These are phyloP conservation scores for Hydnomerulius pinastri DNA, from an alignment of 768 basidiomycete genomes.

Conservation along the genomic window DNA sequence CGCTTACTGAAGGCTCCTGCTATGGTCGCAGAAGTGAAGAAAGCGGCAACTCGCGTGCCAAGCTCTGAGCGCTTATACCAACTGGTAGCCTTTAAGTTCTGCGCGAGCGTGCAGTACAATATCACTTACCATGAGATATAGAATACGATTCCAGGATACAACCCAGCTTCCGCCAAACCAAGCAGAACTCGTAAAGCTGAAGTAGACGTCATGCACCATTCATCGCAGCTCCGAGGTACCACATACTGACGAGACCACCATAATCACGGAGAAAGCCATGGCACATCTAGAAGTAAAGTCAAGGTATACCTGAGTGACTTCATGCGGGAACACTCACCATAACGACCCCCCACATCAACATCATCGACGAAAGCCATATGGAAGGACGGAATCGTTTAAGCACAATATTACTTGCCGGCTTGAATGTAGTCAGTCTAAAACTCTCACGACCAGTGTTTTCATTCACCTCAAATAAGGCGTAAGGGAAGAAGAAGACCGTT, in stretches of 20 bases:
- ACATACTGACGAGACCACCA: conserved; percentile 60
- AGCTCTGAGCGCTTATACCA: conserved; percentile 84
- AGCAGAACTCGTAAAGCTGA: conserved; percentile 63
- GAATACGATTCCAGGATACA: conserved; percentile 58
- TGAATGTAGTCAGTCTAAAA: background rate
- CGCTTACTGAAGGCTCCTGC: conserved; percentile 72
- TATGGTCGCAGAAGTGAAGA: conserved; percentile 80
- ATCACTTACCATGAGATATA: conserved; percentile 56
- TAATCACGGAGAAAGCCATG: conserved; percentile 66
- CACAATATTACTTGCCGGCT: conserved; percentile 67
- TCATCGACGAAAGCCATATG: conserved; percentile 55
- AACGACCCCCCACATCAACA: conserved; percentile 42
- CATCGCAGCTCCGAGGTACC: background rate
- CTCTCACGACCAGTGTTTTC: background rate
- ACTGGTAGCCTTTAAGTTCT: conserved; percentile 32
- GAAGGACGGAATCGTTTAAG: conserved; percentile 63
- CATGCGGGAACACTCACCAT: conserved; percentile 36
- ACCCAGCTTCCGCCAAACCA: conserved; percentile 53
- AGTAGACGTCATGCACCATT: background rate
- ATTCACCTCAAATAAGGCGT: conserved; percentile 66
- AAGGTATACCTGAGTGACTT: background rate
- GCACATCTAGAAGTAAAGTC: conserved; percentile 43
- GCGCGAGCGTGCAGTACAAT: background rate
- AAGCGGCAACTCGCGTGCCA: conserved; percentile 68
- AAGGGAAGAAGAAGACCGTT: conserved; percentile 78